Percentiles rank a stretch among this genome's conserved stretches.
Evolutionary conservation across 2,329 filamentous ascomycete genomes (phyloP).

Genomic region (Paraconiothyrium brasiliense): DNA sequence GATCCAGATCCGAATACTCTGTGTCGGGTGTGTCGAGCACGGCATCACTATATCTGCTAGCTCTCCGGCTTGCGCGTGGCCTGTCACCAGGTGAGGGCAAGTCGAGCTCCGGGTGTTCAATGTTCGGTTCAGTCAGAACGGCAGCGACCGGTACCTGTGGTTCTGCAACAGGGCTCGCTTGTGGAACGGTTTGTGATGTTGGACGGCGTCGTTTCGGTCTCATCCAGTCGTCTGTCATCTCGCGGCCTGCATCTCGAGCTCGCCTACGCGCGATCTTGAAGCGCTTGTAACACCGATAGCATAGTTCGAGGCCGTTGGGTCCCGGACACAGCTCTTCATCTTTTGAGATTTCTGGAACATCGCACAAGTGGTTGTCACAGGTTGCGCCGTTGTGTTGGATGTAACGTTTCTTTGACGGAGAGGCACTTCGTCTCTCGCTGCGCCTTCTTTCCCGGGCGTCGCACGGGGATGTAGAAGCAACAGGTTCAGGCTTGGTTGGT

Average conservation of each 20-base stretch:
- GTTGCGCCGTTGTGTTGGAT: conserved; percentile 21
- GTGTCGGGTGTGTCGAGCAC: too few relatives aligned
- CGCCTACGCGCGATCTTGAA: conserved; percentile 25
- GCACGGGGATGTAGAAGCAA: conserved; percentile 11
- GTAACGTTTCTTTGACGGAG: conserved; percentile 17
- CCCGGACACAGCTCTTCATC: conserved; percentile 22
- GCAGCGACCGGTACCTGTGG: neutral
- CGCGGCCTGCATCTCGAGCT: conserved; percentile 20
- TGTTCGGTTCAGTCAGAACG: neutral
- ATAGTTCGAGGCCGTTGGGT: conserved; percentile 19
- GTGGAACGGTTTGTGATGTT: neutral
- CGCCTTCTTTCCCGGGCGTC: conserved; percentile 20
- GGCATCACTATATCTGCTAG: conserved; percentile 4
- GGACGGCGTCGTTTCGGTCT: conserved; percentile 19
- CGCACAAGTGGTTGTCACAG: conserved; percentile 22
- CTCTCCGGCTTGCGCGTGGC: conserved; percentile 10
- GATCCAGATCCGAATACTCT: neutral
- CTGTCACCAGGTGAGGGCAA: conserved; percentile 3
- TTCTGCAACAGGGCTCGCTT: neutral
- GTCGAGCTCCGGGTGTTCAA: neutral
- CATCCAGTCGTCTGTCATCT: conserved; percentile 22
- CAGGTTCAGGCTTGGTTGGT: conserved; percentile 16
- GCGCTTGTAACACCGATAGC: conserved; percentile 26
- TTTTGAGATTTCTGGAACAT: conserved; percentile 18
- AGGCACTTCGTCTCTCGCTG: conserved; percentile 12